Evolutionary conservation across 1,139 yeast genomes (phyloP), one percentile per base, ranked within the genome.

Genomic region (Hemisphaericaspora xylanilytica): DNA sequence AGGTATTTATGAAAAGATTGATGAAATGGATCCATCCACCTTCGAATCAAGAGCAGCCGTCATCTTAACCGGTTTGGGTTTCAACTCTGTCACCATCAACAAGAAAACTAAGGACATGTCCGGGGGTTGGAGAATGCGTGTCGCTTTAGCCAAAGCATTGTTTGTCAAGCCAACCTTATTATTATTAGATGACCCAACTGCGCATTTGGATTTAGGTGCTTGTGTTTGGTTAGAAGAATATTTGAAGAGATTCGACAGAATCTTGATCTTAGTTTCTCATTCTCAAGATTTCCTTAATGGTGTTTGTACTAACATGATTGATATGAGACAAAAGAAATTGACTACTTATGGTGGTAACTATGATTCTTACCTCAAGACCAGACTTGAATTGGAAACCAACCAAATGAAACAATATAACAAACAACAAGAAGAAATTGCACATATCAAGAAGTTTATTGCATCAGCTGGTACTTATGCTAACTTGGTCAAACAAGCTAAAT

Each of bases 171-270:
- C 96, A 58, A 85, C 95, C 40, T 68, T 87, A 54, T 73, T 87
- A 56, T 73, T 87, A 54, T 77, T 87, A 63, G 99, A 92, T 74
- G 98, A 92, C 66, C 99, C 99, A 58, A 94, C 99, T 53, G 98
- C 98, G 47, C 98, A 92, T 71, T 86, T 92, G 79, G 99, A 92
- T 75, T 79, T 94, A 63, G 97, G 92, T 66, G 98, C 98, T 45
- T 92, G 97, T 84, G 98, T 94, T 59, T 92, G 98, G 98, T 79
- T 92, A 67, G 99, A 92, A 78, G 97, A 90, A 72, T 92, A 92
- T 70, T 79, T 92, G 61, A 90, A 89, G 76, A 78, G 90, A 65
- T 92, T 84, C 65, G 97, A 90, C 67, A 81, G 95, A 65, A 90
- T 89, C 48, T 79, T 94, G 67, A 92, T 92, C 39, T 76, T 92